Conservation (phyloP, 1,139 yeast genomes). For the Geotrichum phurueaensis region DNA sequence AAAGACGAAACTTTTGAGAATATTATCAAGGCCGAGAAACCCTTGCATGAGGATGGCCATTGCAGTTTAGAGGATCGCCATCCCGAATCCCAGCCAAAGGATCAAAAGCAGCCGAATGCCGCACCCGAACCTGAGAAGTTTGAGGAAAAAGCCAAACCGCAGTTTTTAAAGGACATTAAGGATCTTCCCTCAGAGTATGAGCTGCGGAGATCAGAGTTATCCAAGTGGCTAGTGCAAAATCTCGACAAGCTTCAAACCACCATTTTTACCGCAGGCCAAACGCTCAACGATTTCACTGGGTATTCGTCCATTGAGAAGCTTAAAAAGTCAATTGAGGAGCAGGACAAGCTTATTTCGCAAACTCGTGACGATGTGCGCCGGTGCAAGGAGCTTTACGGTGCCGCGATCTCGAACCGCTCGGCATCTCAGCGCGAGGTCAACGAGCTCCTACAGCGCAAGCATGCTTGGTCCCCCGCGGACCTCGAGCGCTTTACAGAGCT, state of each 20-base stretch:
- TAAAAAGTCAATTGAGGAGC: constrained; percentile 51
- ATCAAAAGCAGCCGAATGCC: background rate
- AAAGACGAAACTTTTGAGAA: background rate
- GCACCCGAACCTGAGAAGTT: background rate
- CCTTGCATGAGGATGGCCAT: constrained; percentile 8
- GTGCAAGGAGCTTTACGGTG: constrained; percentile 51
- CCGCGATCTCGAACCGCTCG: constrained; percentile 61
- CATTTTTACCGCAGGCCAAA: constrained; percentile 61
- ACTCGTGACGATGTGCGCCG: constrained; percentile 47
- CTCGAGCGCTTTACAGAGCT: constrained; percentile 77
- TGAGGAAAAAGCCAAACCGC: background rate
- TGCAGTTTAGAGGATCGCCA: constrained; percentile 6
- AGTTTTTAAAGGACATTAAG: constrained; percentile 17
- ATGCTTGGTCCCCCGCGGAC: constrained; percentile 71
- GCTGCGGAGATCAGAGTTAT: constrained; percentile 42
- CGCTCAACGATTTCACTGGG: constrained; percentile 88
- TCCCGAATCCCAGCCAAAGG: background rate
- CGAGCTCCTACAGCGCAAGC: constrained; percentile 79
- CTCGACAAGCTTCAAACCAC: constrained; percentile 63
- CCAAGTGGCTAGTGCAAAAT: constrained; percentile 49
- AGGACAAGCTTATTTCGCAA: constrained; percentile 43
- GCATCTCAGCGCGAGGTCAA: constrained; percentile 80
- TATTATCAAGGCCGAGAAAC: background rate
- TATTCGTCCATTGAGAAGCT: constrained; percentile 74
- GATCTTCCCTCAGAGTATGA: constrained; percentile 43